A percentile compares a stretch with the other conserved stretches of the same genome.
These are phyloP conservation scores for Metarhizium brunneum DNA, from an alignment of 2,329 filamentous ascomycete species.

Conservation along the genomic window DNA sequence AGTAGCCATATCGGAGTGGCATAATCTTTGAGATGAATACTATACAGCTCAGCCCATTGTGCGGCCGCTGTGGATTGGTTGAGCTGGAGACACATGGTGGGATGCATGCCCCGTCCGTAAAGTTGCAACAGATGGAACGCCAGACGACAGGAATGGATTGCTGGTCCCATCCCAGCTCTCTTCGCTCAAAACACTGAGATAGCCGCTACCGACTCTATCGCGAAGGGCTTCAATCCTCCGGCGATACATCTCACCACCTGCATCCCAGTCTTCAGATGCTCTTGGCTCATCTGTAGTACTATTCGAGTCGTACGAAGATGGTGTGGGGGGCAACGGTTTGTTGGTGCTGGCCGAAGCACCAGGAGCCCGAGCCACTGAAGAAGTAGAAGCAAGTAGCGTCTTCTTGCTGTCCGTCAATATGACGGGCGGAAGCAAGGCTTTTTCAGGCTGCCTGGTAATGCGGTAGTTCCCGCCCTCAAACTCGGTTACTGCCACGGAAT, in stretches of 20 bases:
- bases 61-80: slow-evolving; percentile 44
- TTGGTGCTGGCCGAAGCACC: background rate
- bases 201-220: slow-evolving; percentile 76
- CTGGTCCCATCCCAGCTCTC: slow-evolving; percentile 51
- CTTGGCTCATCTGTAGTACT: slow-evolving; percentile 9
- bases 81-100: slow-evolving; percentile 25
- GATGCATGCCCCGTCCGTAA: slow-evolving; percentile 21
- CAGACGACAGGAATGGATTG: slow-evolving; percentile 11
- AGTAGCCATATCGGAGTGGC: background rate
- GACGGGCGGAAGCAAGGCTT: slow-evolving; percentile 21
- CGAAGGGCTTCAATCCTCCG: slow-evolving; percentile 82
- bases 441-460: slow-evolving; percentile 33
- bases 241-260: slow-evolving; percentile 69
- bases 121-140: slow-evolving; percentile 16
- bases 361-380: background rate
- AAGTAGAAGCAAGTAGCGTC: slow-evolving; percentile 6
- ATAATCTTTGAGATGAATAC: background rate
- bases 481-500: slow-evolving; percentile 11
- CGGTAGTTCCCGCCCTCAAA: slow-evolving; percentile 30
- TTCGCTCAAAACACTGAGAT: slow-evolving; percentile 78
- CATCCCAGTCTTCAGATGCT: slow-evolving; percentile 50
- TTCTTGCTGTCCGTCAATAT: slow-evolving; percentile 24
- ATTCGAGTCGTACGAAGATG: background rate
- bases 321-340: background rate
- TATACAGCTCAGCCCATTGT: slow-evolving; percentile 31